Base-by-base conservation (phyloP, 495 filamentous ascomycete species). In the Viridothelium virens region DNA sequence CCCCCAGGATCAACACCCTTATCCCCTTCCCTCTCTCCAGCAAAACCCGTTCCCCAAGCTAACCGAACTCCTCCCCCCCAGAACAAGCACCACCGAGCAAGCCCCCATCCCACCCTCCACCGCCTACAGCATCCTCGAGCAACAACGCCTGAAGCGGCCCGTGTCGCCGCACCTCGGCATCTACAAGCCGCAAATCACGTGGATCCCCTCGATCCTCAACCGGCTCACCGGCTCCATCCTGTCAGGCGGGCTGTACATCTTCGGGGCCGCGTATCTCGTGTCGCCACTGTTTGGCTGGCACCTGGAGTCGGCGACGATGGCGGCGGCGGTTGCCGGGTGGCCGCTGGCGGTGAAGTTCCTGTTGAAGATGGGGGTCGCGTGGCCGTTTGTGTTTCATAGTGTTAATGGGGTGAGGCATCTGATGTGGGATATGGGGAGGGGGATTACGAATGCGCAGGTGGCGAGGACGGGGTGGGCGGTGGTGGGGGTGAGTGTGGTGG, bases 371-470 rank as follows among this genome's bases (percentile, higher is more conserved):
- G 68, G 79, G 12, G 64, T 90, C 41, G 90, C 91, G 48, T 82
- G 89, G 76, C 93, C 92, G 25, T 96, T 99, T 77, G 86, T 86
- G 41, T 97, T 86, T 80, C 95, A 99, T 79, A 77, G 76, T 67
- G 74, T 92, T 70, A 97, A 96, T 79, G 94, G 95, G 34, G 65
- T 95, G n/a, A 85, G 91, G 73, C 94, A 97, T 83, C 81, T 99
- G 78, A 69, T 83, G 38, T 96, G 90, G 89, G 94, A 99, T 82
- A 75, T 86, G 62, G 89, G 87, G 46, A 75, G 78, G 63, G 83
- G 83, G 48, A 85, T 96, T 65, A 80, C 76, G 70, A 90, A 92
- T 76, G 79, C 82, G 71, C 78, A 80, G 69, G 90, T 97, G 66
- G 83, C 89, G 69, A 81, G 82, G 77, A 86, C 83, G 2, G 93